Evolutionary conservation across 75 land plant species (phyloP).

Genomic region (Ceratopteris richardii): DNA sequence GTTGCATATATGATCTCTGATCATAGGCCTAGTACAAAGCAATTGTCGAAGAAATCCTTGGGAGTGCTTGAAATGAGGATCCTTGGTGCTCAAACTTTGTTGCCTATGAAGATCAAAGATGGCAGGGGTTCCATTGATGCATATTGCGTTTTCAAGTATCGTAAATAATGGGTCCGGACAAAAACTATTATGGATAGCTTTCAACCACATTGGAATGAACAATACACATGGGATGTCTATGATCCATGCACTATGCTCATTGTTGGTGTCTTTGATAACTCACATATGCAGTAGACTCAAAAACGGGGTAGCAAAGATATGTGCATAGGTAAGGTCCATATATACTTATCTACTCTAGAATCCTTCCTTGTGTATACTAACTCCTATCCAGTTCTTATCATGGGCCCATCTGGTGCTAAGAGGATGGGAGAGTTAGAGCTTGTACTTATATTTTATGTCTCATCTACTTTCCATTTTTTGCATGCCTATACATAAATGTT

Average conservation of each 20-base stretch:
- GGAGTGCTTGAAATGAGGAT: constrained; percentile 39
- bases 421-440: constrained; percentile 73
- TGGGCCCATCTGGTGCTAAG: constrained; percentile 60
- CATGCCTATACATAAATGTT: constrained; percentile 50
- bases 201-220: constrained; percentile 41
- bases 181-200: constrained; percentile 32
- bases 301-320: constrained; percentile 14
- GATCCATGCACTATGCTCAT: constrained; percentile 75
- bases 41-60: constrained; percentile 24
- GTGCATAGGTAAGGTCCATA: constrained; percentile 61
- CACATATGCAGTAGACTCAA: constrained; percentile 16
- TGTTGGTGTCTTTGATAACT: constrained; percentile 64
- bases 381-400: constrained; percentile 48
- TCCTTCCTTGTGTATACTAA: constrained; percentile 51
- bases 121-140: constrained; percentile 36
- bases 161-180: constrained; percentile 43
- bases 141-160: constrained; percentile 45
- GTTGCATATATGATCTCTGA: constrained; percentile 25
- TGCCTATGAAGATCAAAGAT: constrained; percentile 39
- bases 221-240: constrained; percentile 66
- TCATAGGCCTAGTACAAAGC: constrained; percentile 31
- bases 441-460: constrained; percentile 49
- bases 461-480: constrained; percentile 44
- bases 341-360: constrained; percentile 53
- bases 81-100: constrained; percentile 20